Conservation (phyloP, 129 eudicot genomes). For the Ambrosia trifida region DNA sequence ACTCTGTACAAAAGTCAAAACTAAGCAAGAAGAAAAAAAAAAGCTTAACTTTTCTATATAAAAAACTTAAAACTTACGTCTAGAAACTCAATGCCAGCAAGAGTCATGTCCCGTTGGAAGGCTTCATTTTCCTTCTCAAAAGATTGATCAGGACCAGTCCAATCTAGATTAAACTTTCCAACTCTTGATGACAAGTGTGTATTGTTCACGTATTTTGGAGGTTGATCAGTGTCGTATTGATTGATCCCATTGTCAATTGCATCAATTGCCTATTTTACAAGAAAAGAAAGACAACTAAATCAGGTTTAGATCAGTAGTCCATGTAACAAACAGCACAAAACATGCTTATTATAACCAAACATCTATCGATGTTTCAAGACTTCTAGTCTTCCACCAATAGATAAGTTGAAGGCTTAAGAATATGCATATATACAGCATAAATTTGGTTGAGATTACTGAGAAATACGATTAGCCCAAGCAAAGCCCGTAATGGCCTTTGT, state of each 20-base stretch:
- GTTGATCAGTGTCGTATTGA: conserved; percentile 83
- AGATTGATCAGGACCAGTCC: conserved; percentile 93
- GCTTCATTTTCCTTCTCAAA: conserved; percentile 87
- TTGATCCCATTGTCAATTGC: conserved; percentile 94
- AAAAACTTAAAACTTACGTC: conserved; percentile 53
- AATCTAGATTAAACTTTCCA: conserved; percentile 78
- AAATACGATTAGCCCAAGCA: neutral
- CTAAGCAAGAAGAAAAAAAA: neutral
- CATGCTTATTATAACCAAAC: conserved; percentile 7
- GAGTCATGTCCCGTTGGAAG: conserved; percentile 71
- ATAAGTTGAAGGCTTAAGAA: neutral
- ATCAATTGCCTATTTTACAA: conserved; percentile 75
- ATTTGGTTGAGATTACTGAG: neutral
- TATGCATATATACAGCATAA: neutral
- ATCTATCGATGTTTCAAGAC: neutral
- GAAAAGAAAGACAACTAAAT: conserved; percentile 9
- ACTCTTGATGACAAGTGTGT: conserved; percentile 90
- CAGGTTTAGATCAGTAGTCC: conserved; percentile 4
- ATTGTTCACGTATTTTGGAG: conserved; percentile 81
- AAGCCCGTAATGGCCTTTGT: neutral
- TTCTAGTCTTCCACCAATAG: neutral
- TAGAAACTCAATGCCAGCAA: conserved; percentile 84
- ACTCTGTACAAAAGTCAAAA: conserved; percentile 40
- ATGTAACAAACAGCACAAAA: conserved; percentile 7
- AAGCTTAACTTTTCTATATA: too few species aligned